Evolutionary conservation across 1,284 basidiomycete genomes (phyloP), one percentile per base, ranked within the genome.

Genomic region (Ceratobasidium sp.): DNA sequence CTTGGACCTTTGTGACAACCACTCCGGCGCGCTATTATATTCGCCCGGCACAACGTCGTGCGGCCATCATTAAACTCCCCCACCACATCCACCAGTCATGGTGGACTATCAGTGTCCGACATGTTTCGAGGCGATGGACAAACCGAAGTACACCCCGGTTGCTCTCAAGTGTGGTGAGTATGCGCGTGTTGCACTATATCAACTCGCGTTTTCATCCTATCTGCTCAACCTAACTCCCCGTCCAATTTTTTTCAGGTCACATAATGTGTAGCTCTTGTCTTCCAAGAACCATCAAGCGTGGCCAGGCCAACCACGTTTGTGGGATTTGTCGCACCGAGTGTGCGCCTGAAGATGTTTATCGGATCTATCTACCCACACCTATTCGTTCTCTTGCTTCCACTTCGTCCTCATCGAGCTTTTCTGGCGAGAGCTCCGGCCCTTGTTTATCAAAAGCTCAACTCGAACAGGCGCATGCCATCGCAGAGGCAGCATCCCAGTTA

Each of bases 81-180:
- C 70, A 48, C 70, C 44, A 73, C 44, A 73, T 73, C 70, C 55
- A 57, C 44, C 59, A n/a, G 70, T 73, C 70, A 73, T 73, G 70
- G 57, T 57, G 52, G 70, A 73, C 57, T 73, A 73, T 30, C 70
- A 73, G 70, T 73, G 70, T 30, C 70, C 70, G n/a, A 55, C 70
- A 33, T 73, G 70, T 33, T 52, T 46, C 57, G 70, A 73, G 57
- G 33, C 52, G 1, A 48, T 73, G 57, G 70, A 52, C 38, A 48
- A 59, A 12, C 70, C 70, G n/a, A 73, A 73, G 50, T 59, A 62
- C 33, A 59, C 55, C 12, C 70, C 70, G 27, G 41, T 73, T 30
- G 70, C 70, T 18, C 70, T 73, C 41, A 73, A 73, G 57, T 73
- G 70, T 62, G 70, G 70, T 73, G 41, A 73, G 70, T 62, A 38